Evolutionary conservation across 331 rosid species (phyloP).

Genomic region (Quercus tomentella): DNA sequence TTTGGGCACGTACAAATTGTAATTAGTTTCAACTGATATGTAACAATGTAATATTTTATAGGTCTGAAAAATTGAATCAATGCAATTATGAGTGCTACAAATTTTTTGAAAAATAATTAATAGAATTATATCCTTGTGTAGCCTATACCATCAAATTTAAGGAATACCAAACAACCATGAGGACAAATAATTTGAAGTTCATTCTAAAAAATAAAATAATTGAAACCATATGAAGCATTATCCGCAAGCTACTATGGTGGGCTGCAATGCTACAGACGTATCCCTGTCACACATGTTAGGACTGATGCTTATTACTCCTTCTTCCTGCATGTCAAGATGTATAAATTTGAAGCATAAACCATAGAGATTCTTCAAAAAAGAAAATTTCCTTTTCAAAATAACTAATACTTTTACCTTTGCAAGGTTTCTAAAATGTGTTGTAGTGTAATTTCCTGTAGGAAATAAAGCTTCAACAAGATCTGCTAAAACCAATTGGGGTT

Average conservation of each 20-base stretch:
- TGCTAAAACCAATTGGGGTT: conserved; percentile 84
- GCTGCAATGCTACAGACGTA: conserved; percentile 50
- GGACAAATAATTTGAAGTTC: background rate
- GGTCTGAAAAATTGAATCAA: no score
- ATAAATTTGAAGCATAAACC: background rate
- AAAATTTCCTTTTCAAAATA: background rate
- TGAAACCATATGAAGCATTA: conserved; percentile 9
- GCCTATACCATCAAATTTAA: background rate
- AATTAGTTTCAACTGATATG: no score
- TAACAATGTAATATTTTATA: no score
- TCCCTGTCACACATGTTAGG: conserved; percentile 65
- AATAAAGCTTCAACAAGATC: conserved; percentile 71
- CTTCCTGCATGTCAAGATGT: conserved; percentile 44
- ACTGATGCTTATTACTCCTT: conserved; percentile 43
- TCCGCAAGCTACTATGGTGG: conserved; percentile 57
- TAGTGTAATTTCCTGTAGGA: conserved; percentile 69
- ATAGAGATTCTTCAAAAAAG: background rate
- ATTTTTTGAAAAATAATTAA: background rate
- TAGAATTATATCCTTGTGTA: background rate
- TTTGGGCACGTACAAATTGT: no score
- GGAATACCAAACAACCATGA: background rate
- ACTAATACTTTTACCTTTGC: conserved; percentile 56
- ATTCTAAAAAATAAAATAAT: no score
- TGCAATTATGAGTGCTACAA: no score
- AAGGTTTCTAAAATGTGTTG: conserved; percentile 70